Evolutionary conservation across 1,139 yeast genomes (phyloP).

Genomic region (Magnusiomyces paraingens): DNA sequence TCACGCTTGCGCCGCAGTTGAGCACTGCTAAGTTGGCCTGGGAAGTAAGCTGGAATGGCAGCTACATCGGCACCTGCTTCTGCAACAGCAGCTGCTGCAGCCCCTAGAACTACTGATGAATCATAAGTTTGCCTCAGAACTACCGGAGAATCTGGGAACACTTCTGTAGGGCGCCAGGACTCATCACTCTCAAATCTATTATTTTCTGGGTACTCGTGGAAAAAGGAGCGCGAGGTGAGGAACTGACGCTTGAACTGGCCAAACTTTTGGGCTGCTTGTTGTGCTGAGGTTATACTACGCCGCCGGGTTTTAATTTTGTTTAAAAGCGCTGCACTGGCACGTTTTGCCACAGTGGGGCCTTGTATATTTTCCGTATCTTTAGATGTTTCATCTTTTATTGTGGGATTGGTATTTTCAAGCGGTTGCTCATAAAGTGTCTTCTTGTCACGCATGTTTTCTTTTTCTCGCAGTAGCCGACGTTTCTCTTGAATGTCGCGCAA

Average conservation of each 20-base stretch:
- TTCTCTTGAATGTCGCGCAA: conserved; percentile 14
- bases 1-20: not conserved
- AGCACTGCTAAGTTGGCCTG: not conserved
- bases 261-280: conserved; percentile 8
- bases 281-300: not conserved
- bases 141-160: conserved; percentile 14
- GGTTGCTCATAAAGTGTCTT: conserved; percentile 1
- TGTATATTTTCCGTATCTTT: not conserved
- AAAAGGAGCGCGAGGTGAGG: conserved; percentile 22
- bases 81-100: conserved; percentile 6
- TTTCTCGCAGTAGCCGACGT: conserved; percentile 12
- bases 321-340: not conserved
- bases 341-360: not conserved
- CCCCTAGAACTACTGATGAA: not conserved
- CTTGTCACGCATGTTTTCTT: conserved; percentile 1
- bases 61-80: not conserved
- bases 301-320: not conserved
- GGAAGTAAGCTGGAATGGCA: not conserved
- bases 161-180: conserved; percentile 29
- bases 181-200: conserved; percentile 28
- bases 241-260: conserved; percentile 9
- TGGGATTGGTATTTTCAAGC: not conserved
- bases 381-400: not conserved
- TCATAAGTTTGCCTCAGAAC: conserved; percentile 1
- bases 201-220: conserved; percentile 27